A percentile compares a stretch with the other conserved stretches of the same genome.
These are phyloP conservation scores for Dendrobium nobile DNA, from an alignment of 106 monocot species.

Conservation along the genomic window DNA sequence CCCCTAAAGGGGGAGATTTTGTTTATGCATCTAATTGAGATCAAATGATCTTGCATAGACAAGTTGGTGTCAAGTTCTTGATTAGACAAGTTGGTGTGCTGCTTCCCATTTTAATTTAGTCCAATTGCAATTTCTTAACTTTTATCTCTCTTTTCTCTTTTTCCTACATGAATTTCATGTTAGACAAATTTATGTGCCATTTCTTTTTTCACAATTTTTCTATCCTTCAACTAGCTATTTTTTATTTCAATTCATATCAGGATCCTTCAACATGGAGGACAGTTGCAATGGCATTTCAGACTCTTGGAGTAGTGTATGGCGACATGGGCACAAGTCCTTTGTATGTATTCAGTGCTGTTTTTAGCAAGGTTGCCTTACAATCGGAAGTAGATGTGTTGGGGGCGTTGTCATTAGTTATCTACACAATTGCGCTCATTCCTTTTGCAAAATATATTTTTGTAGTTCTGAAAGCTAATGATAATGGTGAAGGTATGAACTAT, in stretches of 20 bases:
- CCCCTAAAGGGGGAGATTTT: no score
- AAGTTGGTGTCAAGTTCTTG: no score
- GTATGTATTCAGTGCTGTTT: conserved; percentile 90
- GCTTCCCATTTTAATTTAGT: no score
- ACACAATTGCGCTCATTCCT: conserved; percentile 85
- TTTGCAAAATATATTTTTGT: conserved; percentile 88
- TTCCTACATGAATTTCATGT: no score
- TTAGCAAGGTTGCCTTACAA: conserved; percentile 82
- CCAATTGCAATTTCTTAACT: no score
- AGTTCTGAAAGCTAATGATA: conserved; percentile 92
- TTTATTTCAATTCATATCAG: conserved; percentile 22
- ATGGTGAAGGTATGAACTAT: conserved; percentile 69
- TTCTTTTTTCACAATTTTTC: neutral
- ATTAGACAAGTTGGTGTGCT: no score
- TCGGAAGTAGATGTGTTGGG: conserved; percentile 81
- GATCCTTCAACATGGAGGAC: conserved; percentile 50
- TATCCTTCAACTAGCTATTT: neutral
- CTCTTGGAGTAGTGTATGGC: conserved; percentile 93
- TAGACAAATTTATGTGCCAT: neutral
- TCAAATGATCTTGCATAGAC: no score
- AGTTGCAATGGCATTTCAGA: conserved; percentile 92
- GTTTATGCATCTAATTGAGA: no score
- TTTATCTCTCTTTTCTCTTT: no score
- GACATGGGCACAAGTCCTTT: conserved; percentile 94
- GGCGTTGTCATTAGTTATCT: conserved; percentile 82